Conservation (phyloP, 2,329 filamentous ascomycete genomes). For the Sclerotinia spermophila region DNA sequence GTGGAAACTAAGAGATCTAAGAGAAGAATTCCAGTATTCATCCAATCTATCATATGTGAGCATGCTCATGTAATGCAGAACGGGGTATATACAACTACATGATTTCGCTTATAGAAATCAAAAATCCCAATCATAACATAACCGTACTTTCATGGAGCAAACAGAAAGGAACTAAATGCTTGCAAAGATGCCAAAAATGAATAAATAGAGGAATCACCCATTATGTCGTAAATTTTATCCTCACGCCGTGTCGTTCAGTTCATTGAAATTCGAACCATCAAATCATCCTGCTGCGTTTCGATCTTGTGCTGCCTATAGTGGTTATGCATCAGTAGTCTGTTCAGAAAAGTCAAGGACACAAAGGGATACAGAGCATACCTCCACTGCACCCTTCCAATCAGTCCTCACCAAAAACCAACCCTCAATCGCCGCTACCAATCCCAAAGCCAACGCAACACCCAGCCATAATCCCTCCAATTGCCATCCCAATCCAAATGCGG, state of each 20-base stretch:
- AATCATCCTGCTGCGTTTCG: slow-evolving; percentile 48
- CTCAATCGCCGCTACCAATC: slow-evolving; percentile 53
- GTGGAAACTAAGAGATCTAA: neutral
- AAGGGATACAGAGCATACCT: slow-evolving; percentile 30
- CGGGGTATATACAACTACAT: neutral
- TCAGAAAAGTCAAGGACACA: neutral
- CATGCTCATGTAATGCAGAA: neutral
- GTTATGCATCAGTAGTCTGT: neutral
- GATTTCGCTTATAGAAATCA: neutral
- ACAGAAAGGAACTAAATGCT: neutral
- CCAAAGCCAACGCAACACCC: slow-evolving; percentile 63
- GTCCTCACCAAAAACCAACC: slow-evolving; percentile 52
- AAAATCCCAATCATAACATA: neutral
- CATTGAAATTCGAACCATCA: neutral
- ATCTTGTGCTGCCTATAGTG: slow-evolving; percentile 46
- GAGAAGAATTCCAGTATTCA: neutral
- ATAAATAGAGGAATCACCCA: neutral
- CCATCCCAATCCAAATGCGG: slow-evolving; percentile 75
- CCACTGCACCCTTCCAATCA: slow-evolving; percentile 56
- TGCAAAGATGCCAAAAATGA: too few species aligned
- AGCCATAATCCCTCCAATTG: slow-evolving; percentile 77
- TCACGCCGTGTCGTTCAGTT: neutral
- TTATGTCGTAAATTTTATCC: too few species aligned
- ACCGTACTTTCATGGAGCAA: neutral
- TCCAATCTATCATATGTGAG: neutral